Percentiles rank a stretch among this genome's conserved stretches.
Evolutionary conservation across 306 rosid genomes (phyloP).

Genomic region (Sphenostylis stenocarpa): DNA sequence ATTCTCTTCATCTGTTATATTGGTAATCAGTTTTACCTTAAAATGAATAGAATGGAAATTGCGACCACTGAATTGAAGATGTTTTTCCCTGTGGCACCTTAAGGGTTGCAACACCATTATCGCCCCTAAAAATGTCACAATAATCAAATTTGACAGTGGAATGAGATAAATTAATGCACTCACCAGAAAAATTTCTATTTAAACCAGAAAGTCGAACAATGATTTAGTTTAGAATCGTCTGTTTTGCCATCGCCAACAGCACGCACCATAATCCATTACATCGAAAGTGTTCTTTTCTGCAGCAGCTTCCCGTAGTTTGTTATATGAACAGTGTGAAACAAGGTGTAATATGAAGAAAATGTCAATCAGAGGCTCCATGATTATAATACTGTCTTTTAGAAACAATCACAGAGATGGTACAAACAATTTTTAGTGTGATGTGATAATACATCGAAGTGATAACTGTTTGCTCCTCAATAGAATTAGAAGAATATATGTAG

Average conservation of each 20-base stretch:
- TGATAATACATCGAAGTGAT: no score
- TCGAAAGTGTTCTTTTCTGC: background rate
- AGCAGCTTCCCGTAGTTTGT: background rate
- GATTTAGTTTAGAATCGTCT: conserved; percentile 35
- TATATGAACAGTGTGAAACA: conserved; percentile 14
- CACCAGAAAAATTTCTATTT: no score
- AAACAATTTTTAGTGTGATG: background rate
- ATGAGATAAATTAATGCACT: background rate
- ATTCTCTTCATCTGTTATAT: no score
- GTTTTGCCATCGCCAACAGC: conserved; percentile 17
- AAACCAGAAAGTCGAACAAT: background rate
- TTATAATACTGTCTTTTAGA: background rate
- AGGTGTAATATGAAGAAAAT: background rate
- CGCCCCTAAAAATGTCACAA: no score
- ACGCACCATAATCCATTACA: conserved; percentile 39
- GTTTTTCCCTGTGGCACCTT: no score
- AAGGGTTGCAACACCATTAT: no score
- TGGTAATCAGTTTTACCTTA: no score
- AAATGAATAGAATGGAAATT: no score
- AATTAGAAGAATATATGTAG: no score
- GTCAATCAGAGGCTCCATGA: background rate
- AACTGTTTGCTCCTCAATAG: no score
- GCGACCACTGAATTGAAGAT: no score
- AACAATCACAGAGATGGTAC: background rate
- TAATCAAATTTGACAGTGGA: no score